Evolutionary conservation across 176 grass and related monocot species (phyloP).

Genomic region (Eleusine indica): DNA sequence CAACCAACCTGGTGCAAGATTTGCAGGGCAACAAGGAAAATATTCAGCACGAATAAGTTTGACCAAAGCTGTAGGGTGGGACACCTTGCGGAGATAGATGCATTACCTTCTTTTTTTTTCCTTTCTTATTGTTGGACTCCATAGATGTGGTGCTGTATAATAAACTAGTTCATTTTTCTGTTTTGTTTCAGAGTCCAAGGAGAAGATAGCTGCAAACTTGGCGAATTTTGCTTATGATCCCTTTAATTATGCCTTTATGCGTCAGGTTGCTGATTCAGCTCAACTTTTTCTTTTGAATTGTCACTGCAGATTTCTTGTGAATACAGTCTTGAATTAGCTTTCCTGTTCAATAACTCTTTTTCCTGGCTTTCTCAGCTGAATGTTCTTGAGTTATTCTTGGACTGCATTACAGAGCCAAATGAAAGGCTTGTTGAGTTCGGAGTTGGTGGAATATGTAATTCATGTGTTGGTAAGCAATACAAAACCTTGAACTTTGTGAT

Average conservation of each 20-base stretch:
- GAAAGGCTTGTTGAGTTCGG: conserved; percentile 88
- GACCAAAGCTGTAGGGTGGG: neutral
- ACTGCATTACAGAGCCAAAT: conserved; percentile 92
- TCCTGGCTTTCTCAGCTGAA: conserved; percentile 63
- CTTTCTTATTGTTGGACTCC: neutral
- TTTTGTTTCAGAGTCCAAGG: conserved; percentile 68
- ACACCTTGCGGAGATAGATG: neutral
- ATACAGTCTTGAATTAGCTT: neutral
- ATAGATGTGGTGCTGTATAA: neutral
- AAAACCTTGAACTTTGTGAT: neutral
- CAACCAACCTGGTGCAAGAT: neutral
- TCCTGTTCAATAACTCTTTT: conserved; percentile 27
- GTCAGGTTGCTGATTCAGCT: conserved; percentile 54
- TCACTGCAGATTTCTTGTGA: conserved; percentile 9
- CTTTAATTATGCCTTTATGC: conserved; percentile 78
- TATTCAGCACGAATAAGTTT: neutral
- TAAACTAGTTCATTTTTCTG: neutral
- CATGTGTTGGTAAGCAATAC: conserved; percentile 60
- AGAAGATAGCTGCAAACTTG: conserved; percentile 79
- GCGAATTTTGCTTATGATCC: conserved; percentile 94
- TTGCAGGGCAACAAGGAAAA: neutral
- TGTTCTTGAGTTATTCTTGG: conserved; percentile 87
- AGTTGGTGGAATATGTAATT: conserved; percentile 85
- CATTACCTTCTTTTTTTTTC: neutral
- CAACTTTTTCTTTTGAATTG: conserved; percentile 16